Percentiles rank a stretch among this genome's conserved stretches.
These are phyloP conservation scores for Arctostaphylos glauca DNA, from an alignment of 148 eudicot genomes.

Conservation along the genomic window DNA sequence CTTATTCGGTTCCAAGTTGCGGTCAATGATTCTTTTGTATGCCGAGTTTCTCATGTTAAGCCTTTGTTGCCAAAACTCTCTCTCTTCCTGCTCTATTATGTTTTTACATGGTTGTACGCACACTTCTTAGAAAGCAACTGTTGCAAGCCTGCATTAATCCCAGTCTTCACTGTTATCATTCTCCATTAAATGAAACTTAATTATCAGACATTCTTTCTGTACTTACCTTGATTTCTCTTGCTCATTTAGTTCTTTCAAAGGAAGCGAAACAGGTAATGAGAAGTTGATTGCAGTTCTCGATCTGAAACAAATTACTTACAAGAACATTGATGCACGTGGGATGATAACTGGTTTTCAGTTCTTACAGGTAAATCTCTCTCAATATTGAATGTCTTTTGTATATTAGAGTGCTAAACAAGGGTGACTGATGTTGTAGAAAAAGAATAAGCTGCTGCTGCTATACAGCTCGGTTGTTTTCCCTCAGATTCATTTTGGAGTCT, in stretches of 20 bases:
- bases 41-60: no score
- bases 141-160: background rate
- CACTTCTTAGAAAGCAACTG: background rate
- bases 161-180: background rate
- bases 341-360: constrained; percentile 60
- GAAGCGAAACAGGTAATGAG: constrained; percentile 50
- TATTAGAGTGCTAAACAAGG: background rate
- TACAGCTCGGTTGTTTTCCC: background rate
- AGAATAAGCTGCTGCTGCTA: background rate
- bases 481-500: background rate
- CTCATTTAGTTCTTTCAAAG: constrained; percentile 38
- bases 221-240: constrained; percentile 19
- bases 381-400: background rate
- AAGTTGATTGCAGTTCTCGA: constrained; percentile 52
- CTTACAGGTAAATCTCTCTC: constrained; percentile 40
- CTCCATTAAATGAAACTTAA: background rate
- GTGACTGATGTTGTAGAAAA: background rate
- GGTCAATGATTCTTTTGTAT: no score
- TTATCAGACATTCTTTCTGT: background rate
- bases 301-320: constrained; percentile 42
- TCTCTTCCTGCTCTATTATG: background rate
- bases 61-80: background rate
- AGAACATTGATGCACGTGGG: constrained; percentile 53
- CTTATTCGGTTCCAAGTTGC: no score
- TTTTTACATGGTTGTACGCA: no score